These are phyloP conservation scores for Metschnikowia proteae DNA, from an alignment of 805 yeast genomes.

Conservation along the genomic window DNA sequence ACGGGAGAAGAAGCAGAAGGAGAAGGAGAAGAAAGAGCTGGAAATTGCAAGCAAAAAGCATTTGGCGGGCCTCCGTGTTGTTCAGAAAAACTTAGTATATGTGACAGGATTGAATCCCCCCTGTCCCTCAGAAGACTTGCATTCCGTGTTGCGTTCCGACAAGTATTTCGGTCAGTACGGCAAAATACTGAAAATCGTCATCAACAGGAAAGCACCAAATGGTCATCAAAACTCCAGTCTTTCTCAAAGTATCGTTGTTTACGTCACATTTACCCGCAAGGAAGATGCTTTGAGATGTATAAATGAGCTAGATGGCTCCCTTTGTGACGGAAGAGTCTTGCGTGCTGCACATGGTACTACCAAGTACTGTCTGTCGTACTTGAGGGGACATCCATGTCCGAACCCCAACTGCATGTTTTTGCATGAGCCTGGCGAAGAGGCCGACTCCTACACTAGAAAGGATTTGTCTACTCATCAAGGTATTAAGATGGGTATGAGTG, in stretches of 20 bases:
- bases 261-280: conserved; percentile 86
- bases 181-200: conserved; percentile 87
- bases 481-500: conserved; percentile 51
- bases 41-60: conserved; percentile 83
- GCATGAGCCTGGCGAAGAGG: conserved; percentile 99
- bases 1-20: conserved; percentile 76
- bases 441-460: conserved; percentile 91
- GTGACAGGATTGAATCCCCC: conserved; percentile 93
- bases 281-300: conserved; percentile 96
- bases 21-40: conserved; percentile 86
- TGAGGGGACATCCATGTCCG: conserved; percentile 94
- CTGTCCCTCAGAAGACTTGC: conserved; percentile 77
- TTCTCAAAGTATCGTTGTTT: conserved; percentile 85
- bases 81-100: conserved; percentile 93
- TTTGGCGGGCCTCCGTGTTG: conserved; percentile 95
- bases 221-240: conserved; percentile 33
- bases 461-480: conserved; percentile 76
- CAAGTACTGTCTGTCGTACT: conserved; percentile 93
- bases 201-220: conserved; percentile 66
- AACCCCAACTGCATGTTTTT: conserved; percentile 98
- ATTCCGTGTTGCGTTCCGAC: conserved; percentile 77
- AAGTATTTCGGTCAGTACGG: conserved; percentile 99
- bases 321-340: conserved; percentile 84
- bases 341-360: conserved; percentile 99
- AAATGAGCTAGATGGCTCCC: conserved; percentile 85